Evolutionary conservation across 352 stramenopile genomes (phyloP), one percentile per base, ranked within the genome.

Genomic region (Pseudoperonospora humuli): DNA sequence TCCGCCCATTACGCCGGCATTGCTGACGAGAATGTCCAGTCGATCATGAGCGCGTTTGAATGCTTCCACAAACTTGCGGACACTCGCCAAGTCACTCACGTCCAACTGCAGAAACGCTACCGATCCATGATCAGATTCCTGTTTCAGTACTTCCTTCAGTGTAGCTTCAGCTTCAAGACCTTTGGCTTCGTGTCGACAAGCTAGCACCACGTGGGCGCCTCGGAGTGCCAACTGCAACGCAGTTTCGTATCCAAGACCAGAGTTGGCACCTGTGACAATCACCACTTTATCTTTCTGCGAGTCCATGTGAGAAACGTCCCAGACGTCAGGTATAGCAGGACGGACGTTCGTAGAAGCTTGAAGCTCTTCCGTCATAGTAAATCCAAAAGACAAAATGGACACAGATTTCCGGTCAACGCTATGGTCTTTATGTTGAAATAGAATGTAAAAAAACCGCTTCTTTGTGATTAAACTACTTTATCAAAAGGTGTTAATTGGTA

Each of bases 241-340:
- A 7, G 74, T 72, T 55, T 79, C 73, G 39, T 72, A 87, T 13
- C 82, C 82, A 48, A 94, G 83, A 11, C 79, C 79, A 5, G 76
- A 83, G 54, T 88, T 91, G 33, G 51, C 57, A 21, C 81, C 78
- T 0, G 78, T 91, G 17, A 93, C 66, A 50, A 93, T 76, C 7
- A 59, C 75, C 4, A 87, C 29, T 34, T 73, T 95, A 35, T 39
- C 54, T n/a, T 48, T 46, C 19, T 64, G 65, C 1, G 65, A 67
- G 18, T 39, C 57, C 36, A 72, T 70, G 21, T 34, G 31, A 8
- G 49, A 57, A 27, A 35, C 57, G 21, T 54, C 44, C 59, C 60
- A 74, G n/a, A n/a, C n/a, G n/a, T n/a, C n/a, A n/a, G n/a, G n/a
- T n/a, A n/a, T n/a, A n/a, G n/a, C n/a, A n/a, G n/a, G n/a, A n/a